Evolutionary conservation across 306 rosid genomes (phyloP).

Genomic region (Hippophae rhamnoides): DNA sequence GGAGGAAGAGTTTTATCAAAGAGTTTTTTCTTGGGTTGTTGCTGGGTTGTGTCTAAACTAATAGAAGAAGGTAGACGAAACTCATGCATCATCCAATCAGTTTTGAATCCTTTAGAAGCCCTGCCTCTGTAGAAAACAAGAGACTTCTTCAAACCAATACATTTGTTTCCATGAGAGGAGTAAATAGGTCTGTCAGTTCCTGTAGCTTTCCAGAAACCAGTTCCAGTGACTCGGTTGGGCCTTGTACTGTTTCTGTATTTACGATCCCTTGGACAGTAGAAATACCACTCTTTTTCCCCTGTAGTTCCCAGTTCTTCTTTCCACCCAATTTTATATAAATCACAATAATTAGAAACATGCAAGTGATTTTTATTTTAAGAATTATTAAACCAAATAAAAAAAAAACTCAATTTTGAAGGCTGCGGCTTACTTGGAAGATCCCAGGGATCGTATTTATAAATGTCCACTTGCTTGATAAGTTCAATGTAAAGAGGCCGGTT

Average conservation of each 20-base stretch:
- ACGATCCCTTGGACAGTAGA: slow-evolving; percentile 71
- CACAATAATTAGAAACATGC: not conserved
- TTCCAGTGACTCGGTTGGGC: slow-evolving; percentile 69
- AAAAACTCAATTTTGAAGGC: not conserved
- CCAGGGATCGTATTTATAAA: slow-evolving; percentile 77
- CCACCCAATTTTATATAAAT: not conserved
- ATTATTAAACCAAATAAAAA: not conserved
- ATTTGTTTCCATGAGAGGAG: slow-evolving; percentile 50
- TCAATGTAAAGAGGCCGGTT: slow-evolving; percentile 58
- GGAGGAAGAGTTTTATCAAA: slow-evolving; percentile 43
- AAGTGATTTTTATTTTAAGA: not conserved
- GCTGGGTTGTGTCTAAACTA: slow-evolving; percentile 4
- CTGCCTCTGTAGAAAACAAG: slow-evolving; percentile 78
- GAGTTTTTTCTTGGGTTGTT: slow-evolving; percentile 33
- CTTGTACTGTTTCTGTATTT: slow-evolving; percentile 66
- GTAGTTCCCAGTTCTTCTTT: slow-evolving; percentile 50
- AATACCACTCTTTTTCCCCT: slow-evolving; percentile 79
- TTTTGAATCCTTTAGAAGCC: slow-evolving; percentile 67
- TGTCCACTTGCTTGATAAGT: slow-evolving; percentile 68
- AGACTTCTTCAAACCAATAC: slow-evolving; percentile 78
- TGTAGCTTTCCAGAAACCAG: slow-evolving; percentile 85
- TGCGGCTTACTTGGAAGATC: slow-evolving; percentile 74
- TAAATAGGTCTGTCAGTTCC: slow-evolving; percentile 75
- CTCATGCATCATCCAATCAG: slow-evolving; percentile 97
- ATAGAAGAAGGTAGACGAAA: slow-evolving; percentile 51